These are phyloP conservation scores for Quercus glauca DNA, from an alignment of 306 rosid genomes.

Conservation along the genomic window DNA sequence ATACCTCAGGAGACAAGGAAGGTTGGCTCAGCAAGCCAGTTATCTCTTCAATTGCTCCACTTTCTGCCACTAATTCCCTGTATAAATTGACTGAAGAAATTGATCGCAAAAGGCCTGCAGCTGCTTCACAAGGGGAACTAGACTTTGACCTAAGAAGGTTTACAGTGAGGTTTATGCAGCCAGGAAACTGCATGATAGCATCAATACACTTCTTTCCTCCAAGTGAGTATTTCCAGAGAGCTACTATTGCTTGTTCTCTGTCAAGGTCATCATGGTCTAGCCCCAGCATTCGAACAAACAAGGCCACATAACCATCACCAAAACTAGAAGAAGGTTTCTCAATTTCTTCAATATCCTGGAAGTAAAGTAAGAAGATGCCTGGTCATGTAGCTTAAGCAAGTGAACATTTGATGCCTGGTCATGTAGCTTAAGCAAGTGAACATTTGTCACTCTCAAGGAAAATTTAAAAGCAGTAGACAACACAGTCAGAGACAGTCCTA, in stretches of 20 bases:
- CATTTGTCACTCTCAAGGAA: conserved; percentile 4
- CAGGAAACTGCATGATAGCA: conserved; percentile 82
- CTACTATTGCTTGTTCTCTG: conserved; percentile 75
- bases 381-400: conserved; percentile 9
- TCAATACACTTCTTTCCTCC: conserved; percentile 81
- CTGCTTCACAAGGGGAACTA: conserved; percentile 70
- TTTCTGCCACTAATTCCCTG: conserved; percentile 62
- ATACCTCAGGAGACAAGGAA: conserved; percentile 70
- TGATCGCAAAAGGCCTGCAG: conserved; percentile 85
- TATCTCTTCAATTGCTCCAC: conserved; percentile 93
- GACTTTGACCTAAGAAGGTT: conserved; percentile 81
- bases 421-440: conserved; percentile 7
- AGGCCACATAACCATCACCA: conserved; percentile 64
- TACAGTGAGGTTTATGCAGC: conserved; percentile 66
- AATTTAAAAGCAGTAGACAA: neutral
- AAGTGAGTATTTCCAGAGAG: conserved; percentile 86
- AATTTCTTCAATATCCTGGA: conserved; percentile 54
- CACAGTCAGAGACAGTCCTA: neutral
- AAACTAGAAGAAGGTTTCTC: conserved; percentile 36
- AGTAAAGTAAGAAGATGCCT: conserved; percentile 13
- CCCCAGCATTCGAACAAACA: conserved; percentile 89
- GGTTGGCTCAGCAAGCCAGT: conserved; percentile 55
- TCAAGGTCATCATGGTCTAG: conserved; percentile 65
- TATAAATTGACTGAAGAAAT: conserved; percentile 61
- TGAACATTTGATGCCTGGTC: conserved; percentile 3